Evolutionary conservation across 257 asterid species (phyloP).

Genomic region (Orobanche coerulescens): DNA sequence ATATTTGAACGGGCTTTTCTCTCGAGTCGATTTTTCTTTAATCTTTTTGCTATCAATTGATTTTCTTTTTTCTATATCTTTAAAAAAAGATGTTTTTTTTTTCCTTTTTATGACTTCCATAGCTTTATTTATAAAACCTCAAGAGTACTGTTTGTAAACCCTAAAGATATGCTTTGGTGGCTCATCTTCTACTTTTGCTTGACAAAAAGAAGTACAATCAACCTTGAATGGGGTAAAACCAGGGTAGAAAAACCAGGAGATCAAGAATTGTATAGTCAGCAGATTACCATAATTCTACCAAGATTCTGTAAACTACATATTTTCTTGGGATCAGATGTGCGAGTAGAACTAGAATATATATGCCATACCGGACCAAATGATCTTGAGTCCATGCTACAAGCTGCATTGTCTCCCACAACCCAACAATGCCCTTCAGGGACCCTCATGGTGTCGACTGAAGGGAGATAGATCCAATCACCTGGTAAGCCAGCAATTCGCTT

Average conservation of each 20-base stretch:
- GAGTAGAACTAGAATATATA: not conserved
- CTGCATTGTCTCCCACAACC: constrained; percentile 86
- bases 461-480: constrained; percentile 62
- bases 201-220: constrained; percentile 3
- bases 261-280: not conserved
- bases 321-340: not conserved
- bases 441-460: constrained; percentile 44
- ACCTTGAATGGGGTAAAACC: not conserved
- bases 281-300: not conserved
- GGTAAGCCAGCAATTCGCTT: constrained; percentile 82
- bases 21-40: not conserved
- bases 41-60: too few relatives aligned
- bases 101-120: too few relatives aligned
- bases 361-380: constrained; percentile 67
- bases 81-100: too few relatives aligned
- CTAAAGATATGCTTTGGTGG: too few relatives aligned
- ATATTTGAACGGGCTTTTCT: too few relatives aligned
- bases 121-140: not conserved
- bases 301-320: not conserved
- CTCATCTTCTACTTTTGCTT: not conserved
- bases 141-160: too few relatives aligned
- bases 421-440: constrained; percentile 93
- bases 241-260: constrained; percentile 3
- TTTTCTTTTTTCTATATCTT: too few relatives aligned
- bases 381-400: constrained; percentile 71